phyloP scores from a whole-genome alignment of 2,329 filamentous ascomycete genomes.

The Aotearoamyces nothofagi region DNA sequence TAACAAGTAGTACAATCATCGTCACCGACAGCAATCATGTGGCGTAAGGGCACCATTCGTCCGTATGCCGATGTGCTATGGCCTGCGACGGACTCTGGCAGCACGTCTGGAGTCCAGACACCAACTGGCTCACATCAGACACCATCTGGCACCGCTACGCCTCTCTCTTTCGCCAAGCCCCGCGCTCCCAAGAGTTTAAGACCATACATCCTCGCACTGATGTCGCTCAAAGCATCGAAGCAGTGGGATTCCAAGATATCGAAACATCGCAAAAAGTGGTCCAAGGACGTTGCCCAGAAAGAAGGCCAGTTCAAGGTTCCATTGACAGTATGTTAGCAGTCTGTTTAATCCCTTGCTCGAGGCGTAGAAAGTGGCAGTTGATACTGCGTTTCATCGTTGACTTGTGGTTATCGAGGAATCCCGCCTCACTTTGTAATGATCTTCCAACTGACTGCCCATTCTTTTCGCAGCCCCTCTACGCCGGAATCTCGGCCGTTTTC shows the following conservation, averaged over 20 bases:
- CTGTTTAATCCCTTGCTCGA: too few relatives aligned
- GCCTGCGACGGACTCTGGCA: too few relatives aligned
- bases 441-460: neutral
- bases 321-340: constrained; percentile 7
- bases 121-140: too few relatives aligned
- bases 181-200: constrained; percentile 9
- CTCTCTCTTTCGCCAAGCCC: constrained; percentile 2
- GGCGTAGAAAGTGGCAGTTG: too few relatives aligned
- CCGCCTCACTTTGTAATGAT: neutral
- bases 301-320: constrained; percentile 11
- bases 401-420: too few relatives aligned
- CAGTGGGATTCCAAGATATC: constrained; percentile 8
- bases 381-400: too few relatives aligned
- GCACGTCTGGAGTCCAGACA: neutral
- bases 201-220: constrained; percentile 10
- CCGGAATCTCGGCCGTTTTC: constrained; percentile 44
- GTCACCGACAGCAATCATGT: too few relatives aligned
- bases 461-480: constrained; percentile 34
- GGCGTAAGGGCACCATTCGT: too few relatives aligned
- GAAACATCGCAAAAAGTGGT: constrained; percentile 5
- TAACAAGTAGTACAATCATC: too few relatives aligned
- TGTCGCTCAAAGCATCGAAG: constrained; percentile 12
- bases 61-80: too few relatives aligned
- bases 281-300: constrained; percentile 6
- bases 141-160: neutral